phyloP scores from a whole-genome alignment of 2,329 filamentous ascomycete genomes.

The Aspergillus puulaauensis region DNA sequence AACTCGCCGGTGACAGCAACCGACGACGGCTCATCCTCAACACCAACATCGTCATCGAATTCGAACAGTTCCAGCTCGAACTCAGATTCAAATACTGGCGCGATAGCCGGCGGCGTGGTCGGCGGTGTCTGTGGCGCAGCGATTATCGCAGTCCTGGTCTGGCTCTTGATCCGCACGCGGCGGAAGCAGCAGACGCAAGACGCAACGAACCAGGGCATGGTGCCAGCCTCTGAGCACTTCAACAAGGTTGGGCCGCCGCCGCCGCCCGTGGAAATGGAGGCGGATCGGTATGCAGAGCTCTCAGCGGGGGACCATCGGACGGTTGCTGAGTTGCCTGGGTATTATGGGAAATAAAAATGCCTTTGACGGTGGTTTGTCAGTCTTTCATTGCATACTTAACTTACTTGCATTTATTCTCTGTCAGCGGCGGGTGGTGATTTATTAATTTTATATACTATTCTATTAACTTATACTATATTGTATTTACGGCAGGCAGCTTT shows the following conservation, averaged over 20 bases:
- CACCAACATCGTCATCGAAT: background rate
- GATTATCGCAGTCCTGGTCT: background rate
- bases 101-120: slow-evolving; percentile 1
- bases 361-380: background rate
- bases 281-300: background rate
- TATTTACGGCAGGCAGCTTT: too few species aligned
- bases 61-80: background rate
- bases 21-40: too few species aligned
- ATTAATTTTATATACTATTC: too few species aligned
- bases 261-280: background rate
- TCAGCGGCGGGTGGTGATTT: background rate
- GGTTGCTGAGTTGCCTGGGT: background rate
- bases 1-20: background rate
- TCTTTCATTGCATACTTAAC: background rate
- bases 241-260: background rate
- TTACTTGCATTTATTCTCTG: background rate
- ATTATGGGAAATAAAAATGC: background rate
- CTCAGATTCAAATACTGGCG: background rate
- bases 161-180: background rate
- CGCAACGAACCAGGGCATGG: background rate
- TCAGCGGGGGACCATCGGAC: background rate
- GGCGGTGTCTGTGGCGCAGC: slow-evolving; percentile 1
- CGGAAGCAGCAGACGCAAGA: background rate
- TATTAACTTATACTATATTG: too few species aligned
- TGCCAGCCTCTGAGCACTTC: too few species aligned